Evolutionary conservation across 768 basidiomycete genomes (phyloP).

Genomic region (Suillus spraguei): DNA sequence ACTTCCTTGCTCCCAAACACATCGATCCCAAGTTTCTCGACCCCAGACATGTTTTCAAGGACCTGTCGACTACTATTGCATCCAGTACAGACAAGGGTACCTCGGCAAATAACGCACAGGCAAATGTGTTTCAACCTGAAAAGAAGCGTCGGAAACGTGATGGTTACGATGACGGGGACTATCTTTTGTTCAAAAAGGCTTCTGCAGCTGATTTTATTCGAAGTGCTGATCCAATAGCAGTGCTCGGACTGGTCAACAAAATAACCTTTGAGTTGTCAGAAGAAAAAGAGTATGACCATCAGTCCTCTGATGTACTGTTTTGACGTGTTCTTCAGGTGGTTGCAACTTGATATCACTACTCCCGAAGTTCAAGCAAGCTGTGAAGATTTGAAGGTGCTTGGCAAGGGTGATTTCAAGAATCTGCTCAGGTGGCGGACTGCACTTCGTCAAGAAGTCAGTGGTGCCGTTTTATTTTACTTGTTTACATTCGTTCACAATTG

Average conservation of each 20-base stretch:
- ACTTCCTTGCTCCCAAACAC: conserved; percentile 90
- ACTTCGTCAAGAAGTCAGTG: conserved; percentile 80
- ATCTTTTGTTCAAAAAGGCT: conserved; percentile 81
- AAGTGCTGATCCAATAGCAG: conserved; percentile 69
- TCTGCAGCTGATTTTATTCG: conserved; percentile 73
- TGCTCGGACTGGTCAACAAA: conserved; percentile 78
- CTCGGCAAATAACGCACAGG: conserved; percentile 68
- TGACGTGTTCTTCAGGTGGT: conserved; percentile 57
- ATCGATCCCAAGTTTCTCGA: conserved; percentile 99
- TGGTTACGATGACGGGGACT: conserved; percentile 94
- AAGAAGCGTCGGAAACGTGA: conserved; percentile 93
- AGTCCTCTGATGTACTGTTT: conserved; percentile 7
- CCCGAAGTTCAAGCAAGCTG: conserved; percentile 81
- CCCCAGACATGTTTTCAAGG: conserved; percentile 97
- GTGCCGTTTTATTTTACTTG: conserved; percentile 5
- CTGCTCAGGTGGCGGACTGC: conserved; percentile 89
- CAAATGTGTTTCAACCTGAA: conserved; percentile 96
- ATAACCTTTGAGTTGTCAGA: conserved; percentile 80
- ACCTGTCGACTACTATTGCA: conserved; percentile 56
- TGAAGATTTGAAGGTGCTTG: conserved; percentile 93
- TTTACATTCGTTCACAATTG: conserved; percentile 12
- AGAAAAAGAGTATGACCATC: conserved; percentile 68
- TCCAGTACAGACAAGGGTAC: conserved; percentile 52
- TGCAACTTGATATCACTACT: conserved; percentile 69
- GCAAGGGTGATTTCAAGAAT: conserved; percentile 95